These are phyloP conservation scores for Telfairia occidentalis DNA, from an alignment of 331 rosid species.

Conservation along the genomic window DNA sequence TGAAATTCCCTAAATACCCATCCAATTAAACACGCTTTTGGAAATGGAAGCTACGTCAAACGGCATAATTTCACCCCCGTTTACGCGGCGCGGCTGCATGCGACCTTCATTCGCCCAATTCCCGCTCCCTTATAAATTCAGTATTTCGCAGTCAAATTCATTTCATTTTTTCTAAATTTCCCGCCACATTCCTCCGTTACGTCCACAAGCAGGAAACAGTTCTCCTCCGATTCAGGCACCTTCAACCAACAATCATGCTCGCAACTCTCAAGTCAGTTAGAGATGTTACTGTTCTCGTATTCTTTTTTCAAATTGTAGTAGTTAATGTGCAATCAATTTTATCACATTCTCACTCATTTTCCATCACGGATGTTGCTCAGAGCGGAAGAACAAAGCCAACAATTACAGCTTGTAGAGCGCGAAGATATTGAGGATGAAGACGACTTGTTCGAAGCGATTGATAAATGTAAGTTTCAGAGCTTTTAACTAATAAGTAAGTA, in stretches of 20 bases:
- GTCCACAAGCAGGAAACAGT: background rate
- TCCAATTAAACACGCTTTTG: background rate
- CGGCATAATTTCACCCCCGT: constrained; percentile 3
- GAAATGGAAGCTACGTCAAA: background rate
- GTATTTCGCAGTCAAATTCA: background rate
- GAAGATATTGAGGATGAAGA: constrained; percentile 78
- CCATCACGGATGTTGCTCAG: constrained; percentile 26
- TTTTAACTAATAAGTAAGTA: background rate
- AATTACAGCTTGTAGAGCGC: constrained; percentile 84
- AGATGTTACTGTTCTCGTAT: constrained; percentile 11
- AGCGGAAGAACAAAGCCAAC: constrained; percentile 75
- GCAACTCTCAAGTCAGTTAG: constrained; percentile 57
- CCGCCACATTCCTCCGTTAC: background rate
- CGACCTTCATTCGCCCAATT: background rate
- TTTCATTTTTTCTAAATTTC: background rate
- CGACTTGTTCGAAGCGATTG: constrained; percentile 88
- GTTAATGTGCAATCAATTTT: constrained; percentile 1
- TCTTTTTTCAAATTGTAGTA: background rate
- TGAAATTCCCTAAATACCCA: background rate
- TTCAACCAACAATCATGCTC: constrained; percentile 35
- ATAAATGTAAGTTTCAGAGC: constrained; percentile 46
- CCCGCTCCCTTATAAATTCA: constrained; percentile 4
- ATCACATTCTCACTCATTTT: background rate
- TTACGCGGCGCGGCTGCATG: background rate
- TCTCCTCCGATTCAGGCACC: constrained; percentile 12